Evolutionary conservation across 176 grass and related monocot genomes (phyloP).

Genomic region (Ensete glaucum): DNA sequence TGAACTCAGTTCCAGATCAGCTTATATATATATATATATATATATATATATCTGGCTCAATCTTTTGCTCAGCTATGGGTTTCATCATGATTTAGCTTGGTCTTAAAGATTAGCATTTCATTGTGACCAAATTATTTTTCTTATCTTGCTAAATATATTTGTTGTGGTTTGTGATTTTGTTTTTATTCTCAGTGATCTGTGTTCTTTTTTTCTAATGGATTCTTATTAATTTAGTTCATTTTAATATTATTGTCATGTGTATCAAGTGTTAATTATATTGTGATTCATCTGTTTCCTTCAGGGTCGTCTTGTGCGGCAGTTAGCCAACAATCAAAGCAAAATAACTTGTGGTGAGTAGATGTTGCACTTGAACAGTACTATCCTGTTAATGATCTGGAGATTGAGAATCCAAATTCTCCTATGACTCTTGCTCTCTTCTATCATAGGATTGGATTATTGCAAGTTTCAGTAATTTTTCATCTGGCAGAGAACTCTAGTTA

Average conservation of each 20-base stretch:
- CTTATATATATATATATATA: too few relatives aligned
- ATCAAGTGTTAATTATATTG: slow-evolving; percentile 8
- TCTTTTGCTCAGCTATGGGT: too few relatives aligned
- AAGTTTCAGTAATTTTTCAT: too few relatives aligned
- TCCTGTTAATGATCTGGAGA: slow-evolving; percentile 4
- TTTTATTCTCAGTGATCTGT: not conserved
- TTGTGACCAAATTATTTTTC: not conserved
- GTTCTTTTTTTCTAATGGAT: not conserved
- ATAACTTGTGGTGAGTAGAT: slow-evolving; percentile 75
- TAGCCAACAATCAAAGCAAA: slow-evolving; percentile 57
- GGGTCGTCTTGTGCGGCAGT: slow-evolving; percentile 80
- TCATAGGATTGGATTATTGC: not conserved
- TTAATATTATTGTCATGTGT: not conserved
- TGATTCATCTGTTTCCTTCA: slow-evolving; percentile 28
- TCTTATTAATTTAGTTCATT: not conserved
- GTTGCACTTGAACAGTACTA: slow-evolving; percentile 1
- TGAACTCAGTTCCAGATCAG: not conserved
- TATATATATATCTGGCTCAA: too few relatives aligned
- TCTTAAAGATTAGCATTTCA: too few relatives aligned
- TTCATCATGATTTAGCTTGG: too few relatives aligned
- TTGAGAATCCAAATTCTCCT: not conserved
- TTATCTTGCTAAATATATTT: not conserved
- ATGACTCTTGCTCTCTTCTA: not conserved
- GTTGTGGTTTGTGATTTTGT: not conserved
- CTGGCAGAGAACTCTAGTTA: too few relatives aligned